A percentile compares a stretch with the other conserved stretches of the same genome.
These are phyloP conservation scores for Coemansia sp. DNA, from an alignment of 371 early-diverging fungal genomes.

Conservation along the genomic window DNA sequence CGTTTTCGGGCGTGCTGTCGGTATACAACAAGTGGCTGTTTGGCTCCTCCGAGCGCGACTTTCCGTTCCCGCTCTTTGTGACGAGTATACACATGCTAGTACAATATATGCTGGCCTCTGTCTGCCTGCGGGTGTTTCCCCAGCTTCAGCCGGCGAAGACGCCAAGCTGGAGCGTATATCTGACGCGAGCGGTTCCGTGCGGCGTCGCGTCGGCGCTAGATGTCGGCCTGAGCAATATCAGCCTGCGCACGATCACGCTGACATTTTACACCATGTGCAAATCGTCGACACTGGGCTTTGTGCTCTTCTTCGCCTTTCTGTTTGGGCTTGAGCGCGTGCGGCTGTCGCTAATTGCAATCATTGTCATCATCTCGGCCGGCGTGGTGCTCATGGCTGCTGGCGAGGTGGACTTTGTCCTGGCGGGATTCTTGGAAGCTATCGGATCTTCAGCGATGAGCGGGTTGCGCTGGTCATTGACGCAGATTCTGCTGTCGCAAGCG, in stretches of 20 bases:
- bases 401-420: slow-evolving; percentile 71
- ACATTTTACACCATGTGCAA: slow-evolving; percentile 98
- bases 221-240: slow-evolving; percentile 85
- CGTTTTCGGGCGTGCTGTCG: slow-evolving; percentile 69
- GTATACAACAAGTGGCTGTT: slow-evolving; percentile 93
- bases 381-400: slow-evolving; percentile 81
- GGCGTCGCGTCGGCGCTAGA: slow-evolving; percentile 87
- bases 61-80: slow-evolving; percentile 77
- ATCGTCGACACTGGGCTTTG: slow-evolving; percentile 83
- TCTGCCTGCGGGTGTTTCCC: slow-evolving; percentile 59
- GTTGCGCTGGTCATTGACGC: slow-evolving; percentile 80
- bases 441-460: slow-evolving; percentile 79
- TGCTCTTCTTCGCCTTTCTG: slow-evolving; percentile 84
- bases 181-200: slow-evolving; percentile 70
- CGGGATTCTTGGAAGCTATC: slow-evolving; percentile 68
- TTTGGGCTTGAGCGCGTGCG: slow-evolving; percentile 81
- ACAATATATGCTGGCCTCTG: slow-evolving; percentile 62
- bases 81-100: slow-evolving; percentile 74
- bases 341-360: slow-evolving; percentile 64
- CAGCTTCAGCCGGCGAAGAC: slow-evolving; percentile 56
- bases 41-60: slow-evolving; percentile 71
- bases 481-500: slow-evolving; percentile 71
- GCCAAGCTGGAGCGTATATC: slow-evolving; percentile 50
- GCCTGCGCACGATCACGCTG: slow-evolving; percentile 78
- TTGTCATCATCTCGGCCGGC: slow-evolving; percentile 77